Percentiles rank a stretch among this genome's conserved stretches.
Evolutionary conservation across 768 basidiomycete genomes (phyloP).

Genomic region (Pisolithus tinctorius): DNA sequence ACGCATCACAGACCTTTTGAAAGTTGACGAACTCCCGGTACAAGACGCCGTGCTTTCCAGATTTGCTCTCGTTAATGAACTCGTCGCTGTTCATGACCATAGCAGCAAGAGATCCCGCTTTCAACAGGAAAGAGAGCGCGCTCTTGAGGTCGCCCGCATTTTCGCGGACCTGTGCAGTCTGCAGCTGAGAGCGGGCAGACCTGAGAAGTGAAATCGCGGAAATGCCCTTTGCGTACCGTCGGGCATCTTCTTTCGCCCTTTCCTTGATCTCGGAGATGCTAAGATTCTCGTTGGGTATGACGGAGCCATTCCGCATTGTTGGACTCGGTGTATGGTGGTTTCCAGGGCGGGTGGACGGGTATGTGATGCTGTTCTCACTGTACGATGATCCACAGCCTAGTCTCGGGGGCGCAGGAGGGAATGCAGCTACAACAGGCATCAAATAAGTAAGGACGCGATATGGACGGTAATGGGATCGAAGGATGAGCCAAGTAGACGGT

Average conservation of each 20-base stretch:
- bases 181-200: constrained; percentile 52
- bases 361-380: constrained; percentile 13
- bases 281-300: constrained; percentile 19
- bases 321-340: constrained; percentile 8
- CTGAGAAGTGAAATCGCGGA: constrained; percentile 57
- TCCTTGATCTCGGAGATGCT: constrained; percentile 44
- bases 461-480: background rate
- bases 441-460: constrained; percentile 8
- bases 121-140: constrained; percentile 55
- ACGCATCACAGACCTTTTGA: constrained; percentile 44
- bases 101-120: constrained; percentile 51
- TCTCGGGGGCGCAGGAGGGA: constrained; percentile 32
- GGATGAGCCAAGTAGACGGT: constrained; percentile 11
- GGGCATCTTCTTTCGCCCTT: constrained; percentile 40
- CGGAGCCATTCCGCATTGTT: constrained; percentile 37
- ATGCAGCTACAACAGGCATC: constrained; percentile 38
- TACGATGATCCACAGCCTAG: constrained; percentile 25
- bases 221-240: constrained; percentile 48
- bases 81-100: constrained; percentile 57
- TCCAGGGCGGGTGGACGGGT: constrained; percentile 11
- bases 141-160: constrained; percentile 51
- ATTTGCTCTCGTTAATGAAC: constrained; percentile 41
- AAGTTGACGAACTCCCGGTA: constrained; percentile 62
- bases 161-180: constrained; percentile 46
- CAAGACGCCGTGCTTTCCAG: constrained; percentile 46